Evolutionary conservation across 306 rosid species (phyloP), one percentile per base, ranked within the genome.

Genomic region (Quercus engelmannii): DNA sequence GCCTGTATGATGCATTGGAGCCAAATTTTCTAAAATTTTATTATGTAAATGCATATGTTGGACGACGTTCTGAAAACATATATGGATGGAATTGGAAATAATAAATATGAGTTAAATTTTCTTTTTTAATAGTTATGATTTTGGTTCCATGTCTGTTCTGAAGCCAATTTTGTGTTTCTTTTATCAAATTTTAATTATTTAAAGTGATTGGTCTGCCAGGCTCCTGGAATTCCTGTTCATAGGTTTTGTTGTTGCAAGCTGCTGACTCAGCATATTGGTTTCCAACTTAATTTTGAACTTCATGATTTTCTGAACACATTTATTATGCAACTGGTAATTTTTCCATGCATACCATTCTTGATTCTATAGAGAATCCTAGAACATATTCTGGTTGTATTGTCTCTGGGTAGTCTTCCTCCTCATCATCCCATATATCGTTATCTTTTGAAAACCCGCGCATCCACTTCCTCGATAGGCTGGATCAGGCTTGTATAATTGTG

Each of bases 191-290:
- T 33, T 35, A 9, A 25, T 46, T 11, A 4, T 46, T 11, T 9
- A 8, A 11, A 46, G 52, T 11, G 52, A 46, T 46, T 73, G 74
- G 73, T 74, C 61, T 85, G 76, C 59, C 91, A 92, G 98, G 97
- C 98, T 76, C 98, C 91, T 46, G 92, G 97, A 13, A 91, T 95
- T 89, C 96, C 94, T 68, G 93, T 91, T 80, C 74, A 82, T 82
- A 88, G 96, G 87, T 94, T 95, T 61, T 94, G 86, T 94, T 95
- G 67, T 94, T 92, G 71, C 88, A 85, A 80, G 98, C 94, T 3
- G 99, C 98, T 77, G 99, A 95, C 88, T 90, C 97, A 5, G 97
- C 89, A 75, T 92, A 69, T n/a, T 54, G 4, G 43, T 28, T 38
- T 2, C 41, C 18, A 79, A 57, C 28, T 68, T 63, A 21, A 18